phyloP scores from a whole-genome alignment of 768 basidiomycete genomes.

The Lentinula guzmanii region DNA sequence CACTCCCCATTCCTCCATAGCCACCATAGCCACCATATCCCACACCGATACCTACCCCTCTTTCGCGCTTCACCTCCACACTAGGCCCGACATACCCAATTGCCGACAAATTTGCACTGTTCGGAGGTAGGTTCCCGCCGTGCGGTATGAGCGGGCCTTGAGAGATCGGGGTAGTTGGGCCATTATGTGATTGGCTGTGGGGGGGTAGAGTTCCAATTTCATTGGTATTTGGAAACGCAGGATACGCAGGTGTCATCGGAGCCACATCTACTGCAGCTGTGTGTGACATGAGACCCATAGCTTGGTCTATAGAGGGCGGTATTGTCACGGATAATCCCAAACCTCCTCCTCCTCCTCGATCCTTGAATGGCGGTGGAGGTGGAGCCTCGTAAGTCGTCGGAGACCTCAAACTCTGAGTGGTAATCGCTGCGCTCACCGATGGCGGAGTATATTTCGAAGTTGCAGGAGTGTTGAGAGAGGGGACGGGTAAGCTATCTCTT shows the following conservation, averaged over 20 bases:
- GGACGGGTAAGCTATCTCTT: background rate
- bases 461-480: background rate
- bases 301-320: background rate
- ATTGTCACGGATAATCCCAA: background rate
- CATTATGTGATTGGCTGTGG: conserved; percentile 10
- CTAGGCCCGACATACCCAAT: conserved; percentile 41
- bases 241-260: background rate
- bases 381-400: conserved; percentile 53
- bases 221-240: background rate
- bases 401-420: conserved; percentile 30
- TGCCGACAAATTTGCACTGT: background rate
- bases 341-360: background rate
- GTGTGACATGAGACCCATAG: background rate
- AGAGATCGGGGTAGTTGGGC: conserved; percentile 49
- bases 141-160: conserved; percentile 51
- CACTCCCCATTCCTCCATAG: background rate
- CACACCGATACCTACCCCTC: conserved; percentile 29
- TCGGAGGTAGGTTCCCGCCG: conserved; percentile 23
- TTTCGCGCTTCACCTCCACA: conserved; percentile 63
- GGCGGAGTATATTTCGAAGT: conserved; percentile 23
- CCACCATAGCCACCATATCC: conserved; percentile 13
- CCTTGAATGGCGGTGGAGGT: conserved; percentile 18
- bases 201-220: background rate
- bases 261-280: background rate
- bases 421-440: conserved; percentile 19